Base-by-base conservation (phyloP, 306 rosid genomes). In the Datisca glomerata region DNA sequence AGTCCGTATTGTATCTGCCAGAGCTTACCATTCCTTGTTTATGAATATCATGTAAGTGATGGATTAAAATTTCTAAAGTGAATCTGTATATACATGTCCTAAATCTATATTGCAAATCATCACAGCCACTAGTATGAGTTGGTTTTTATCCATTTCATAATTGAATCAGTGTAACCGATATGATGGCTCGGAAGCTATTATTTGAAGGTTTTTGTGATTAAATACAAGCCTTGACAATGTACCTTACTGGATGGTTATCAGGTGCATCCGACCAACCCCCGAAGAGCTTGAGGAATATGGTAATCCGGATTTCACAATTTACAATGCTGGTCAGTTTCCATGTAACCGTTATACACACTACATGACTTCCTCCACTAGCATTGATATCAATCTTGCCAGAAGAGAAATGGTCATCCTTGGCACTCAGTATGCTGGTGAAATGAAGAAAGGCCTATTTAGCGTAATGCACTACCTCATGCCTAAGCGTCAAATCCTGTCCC, bases 41-140 rank as follows among this genome's bases (percentile, higher is more conserved):
- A 86, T 86, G 96, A 80, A 81, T 72, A 81, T 81, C 93, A 86
- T 78, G 96, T 85, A 74, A 80, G 93, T 69, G n/a, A n/a, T n/a
- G n/a, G n/a, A n/a, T n/a, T n/a, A n/a, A n/a, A n/a, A n/a, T n/a
- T n/a, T n/a, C n/a, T n/a, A n/a, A n/a, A n/a, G n/a, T n/a, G n/a
- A n/a, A n/a, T n/a, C n/a, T n/a, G n/a, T n/a, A n/a, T n/a, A n/a
- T n/a, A n/a, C n/a, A n/a, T n/a, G n/a, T n/a, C n/a, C n/a, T n/a
- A n/a, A n/a, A n/a, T n/a, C n/a, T n/a, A n/a, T n/a, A n/a, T n/a
- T n/a, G n/a, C n/a, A n/a, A n/a, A n/a, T n/a, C n/a, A n/a, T n/a
- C n/a, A n/a, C n/a, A n/a, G n/a, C n/a, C n/a, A n/a, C n/a, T n/a
- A n/a, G n/a, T n/a, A n/a, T n/a, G n/a, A n/a, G n/a, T n/a, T n/a